These are phyloP conservation scores for Fusarium camptoceras DNA, from an alignment of 2,329 filamentous ascomycete species.

Conservation along the genomic window DNA sequence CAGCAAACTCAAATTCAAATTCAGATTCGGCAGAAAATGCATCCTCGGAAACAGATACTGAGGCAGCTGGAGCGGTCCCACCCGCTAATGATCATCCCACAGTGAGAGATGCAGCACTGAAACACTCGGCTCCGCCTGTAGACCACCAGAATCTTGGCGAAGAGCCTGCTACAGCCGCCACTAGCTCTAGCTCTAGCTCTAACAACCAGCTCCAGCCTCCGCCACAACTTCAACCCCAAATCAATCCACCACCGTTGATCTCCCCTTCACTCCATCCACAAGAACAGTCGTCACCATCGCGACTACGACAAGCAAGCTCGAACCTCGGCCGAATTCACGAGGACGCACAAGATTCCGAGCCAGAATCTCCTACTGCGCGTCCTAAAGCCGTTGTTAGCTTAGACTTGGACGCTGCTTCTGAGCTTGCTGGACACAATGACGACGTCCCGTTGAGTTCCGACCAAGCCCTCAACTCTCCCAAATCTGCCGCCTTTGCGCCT, in stretches of 20 bases:
- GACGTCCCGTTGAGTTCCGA: conserved; percentile 46
- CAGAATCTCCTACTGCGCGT: conserved; percentile 27
- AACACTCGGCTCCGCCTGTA: conserved; percentile 39
- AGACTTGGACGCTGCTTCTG: conserved; percentile 35
- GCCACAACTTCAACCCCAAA: conserved; percentile 38
- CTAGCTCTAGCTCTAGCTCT: conserved; percentile 38
- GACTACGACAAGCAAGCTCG: conserved; percentile 38
- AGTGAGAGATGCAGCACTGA: conserved; percentile 32
- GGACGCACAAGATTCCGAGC: conserved; percentile 26
- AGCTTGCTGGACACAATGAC: conserved; percentile 43
- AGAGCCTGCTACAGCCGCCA: conserved; percentile 38
- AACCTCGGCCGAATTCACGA: conserved; percentile 47
- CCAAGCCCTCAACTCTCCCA: conserved; percentile 38
- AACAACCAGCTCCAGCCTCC: conserved; percentile 28
- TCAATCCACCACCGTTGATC: conserved; percentile 36
- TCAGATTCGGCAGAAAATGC: conserved; percentile 25
- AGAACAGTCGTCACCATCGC: conserved; percentile 37
- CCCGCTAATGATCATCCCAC: conserved; percentile 33
- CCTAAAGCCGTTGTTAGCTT: conserved; percentile 34
- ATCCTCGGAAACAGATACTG: conserved; percentile 29
- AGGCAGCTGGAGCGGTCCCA: conserved; percentile 34
- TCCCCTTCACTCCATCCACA: conserved; percentile 35
- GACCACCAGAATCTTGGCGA: conserved; percentile 40
- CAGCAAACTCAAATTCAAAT: conserved; percentile 22
- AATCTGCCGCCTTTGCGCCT: conserved; percentile 28